Evolutionary conservation across 305 asterid genomes (phyloP).

Genomic region (Fraxinus angustifolia): DNA sequence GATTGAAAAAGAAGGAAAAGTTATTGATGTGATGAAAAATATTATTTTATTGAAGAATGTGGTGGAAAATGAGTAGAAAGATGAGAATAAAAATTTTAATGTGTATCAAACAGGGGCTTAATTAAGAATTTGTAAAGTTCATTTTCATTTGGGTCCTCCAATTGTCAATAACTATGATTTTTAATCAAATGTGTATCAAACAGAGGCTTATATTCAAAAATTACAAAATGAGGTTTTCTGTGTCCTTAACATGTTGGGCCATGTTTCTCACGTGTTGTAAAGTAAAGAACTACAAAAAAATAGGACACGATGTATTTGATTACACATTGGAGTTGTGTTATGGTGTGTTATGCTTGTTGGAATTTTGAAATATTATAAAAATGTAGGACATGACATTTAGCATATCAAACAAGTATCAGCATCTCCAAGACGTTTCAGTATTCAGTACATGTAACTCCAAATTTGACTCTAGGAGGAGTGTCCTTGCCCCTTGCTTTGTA

Average conservation of each 20-base stretch:
- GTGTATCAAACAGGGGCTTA: no score
- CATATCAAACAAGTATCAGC: neutral
- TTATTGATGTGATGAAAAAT: no score
- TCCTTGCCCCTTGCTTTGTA: neutral
- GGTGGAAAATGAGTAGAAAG: no score
- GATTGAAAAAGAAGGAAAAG: no score
- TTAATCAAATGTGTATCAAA: no score
- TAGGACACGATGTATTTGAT: neutral
- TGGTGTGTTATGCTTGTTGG: neutral
- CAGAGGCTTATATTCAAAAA: neutral
- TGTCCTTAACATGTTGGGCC: neutral
- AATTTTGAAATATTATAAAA: neutral
- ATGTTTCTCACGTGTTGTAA: neutral
- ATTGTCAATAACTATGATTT: no score
- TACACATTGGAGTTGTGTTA: neutral
- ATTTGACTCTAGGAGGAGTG: neutral
- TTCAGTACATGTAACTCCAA: neutral
- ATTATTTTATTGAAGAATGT: no score
- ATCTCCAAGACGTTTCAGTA: neutral
- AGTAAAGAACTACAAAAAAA: neutral
- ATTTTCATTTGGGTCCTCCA: no score
- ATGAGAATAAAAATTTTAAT: no score
- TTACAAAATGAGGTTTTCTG: neutral
- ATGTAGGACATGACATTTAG: neutral
- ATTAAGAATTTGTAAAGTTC: no score